Base-by-base conservation (phyloP, 2,329 filamentous ascomycete species). In the Neodidymelliopsis sp. region DNA sequence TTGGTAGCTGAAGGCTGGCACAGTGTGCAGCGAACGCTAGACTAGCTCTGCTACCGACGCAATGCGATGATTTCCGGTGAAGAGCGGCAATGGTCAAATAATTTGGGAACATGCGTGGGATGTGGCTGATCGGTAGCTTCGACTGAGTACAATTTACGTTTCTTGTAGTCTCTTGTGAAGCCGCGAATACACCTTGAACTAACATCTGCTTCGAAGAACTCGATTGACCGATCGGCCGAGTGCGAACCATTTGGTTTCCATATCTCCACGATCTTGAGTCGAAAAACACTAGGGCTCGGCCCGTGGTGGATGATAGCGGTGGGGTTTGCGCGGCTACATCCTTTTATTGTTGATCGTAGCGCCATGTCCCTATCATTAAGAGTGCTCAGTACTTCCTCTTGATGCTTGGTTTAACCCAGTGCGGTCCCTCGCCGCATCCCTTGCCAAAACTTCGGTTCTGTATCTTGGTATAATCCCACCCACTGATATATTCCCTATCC, bases 391-490 rank as follows among this genome's bases (percentile, higher is more conserved):
- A 49, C 15, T 44, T 49, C 15, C 47, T 39, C 11, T 49, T 39
- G 3, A 49, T 20, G 35, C 47, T 49, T 35, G 49, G 49, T 42
- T 49, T 53, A 4, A 53, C 33, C 49, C 49, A 57, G 38, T 54
- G 49, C 30, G 47, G 15, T 7, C 50, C 53, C n/a, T 54, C 53
- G 15, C 34, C 49, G 39, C 56, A 59, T n/a, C 20, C 34, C 10
- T 55, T 39, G 19, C 50, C 37, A 5, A 46, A 8, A 15, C 25
- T 36, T 37, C 20, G 39, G 18, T 53, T 55, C 36, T 59, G 42
- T 22, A 70, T 69, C 24, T 62, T 63, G 1, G 55, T 57, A 3
- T 54, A 36, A 39, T 66, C 62, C 65, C 66, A 70, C 10, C 66
- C 67, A 11, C 63, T 62, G 22, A 65, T 54, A 29, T 59, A 69